These are phyloP conservation scores for Tremellales sp. DNA, from an alignment of 1,284 basidiomycete genomes.

Conservation along the genomic window DNA sequence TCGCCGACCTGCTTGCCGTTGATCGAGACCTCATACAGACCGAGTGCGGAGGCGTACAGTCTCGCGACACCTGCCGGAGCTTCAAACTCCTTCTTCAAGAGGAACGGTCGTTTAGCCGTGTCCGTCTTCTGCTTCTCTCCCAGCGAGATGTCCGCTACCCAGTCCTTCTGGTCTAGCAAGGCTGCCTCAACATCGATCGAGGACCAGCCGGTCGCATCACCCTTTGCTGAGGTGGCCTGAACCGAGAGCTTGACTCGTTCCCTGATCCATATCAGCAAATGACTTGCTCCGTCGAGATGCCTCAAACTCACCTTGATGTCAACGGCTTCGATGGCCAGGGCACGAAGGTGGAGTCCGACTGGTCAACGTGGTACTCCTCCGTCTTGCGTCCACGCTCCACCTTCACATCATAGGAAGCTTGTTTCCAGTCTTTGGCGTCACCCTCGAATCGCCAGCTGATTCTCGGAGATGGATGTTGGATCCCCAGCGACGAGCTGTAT, in stretches of 20 bases:
- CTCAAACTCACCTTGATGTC: conserved; percentile 7
- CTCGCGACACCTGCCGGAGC: conserved; percentile 2
- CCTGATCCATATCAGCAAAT: too few relatives aligned
- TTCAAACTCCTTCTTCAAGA: conserved; percentile 9
- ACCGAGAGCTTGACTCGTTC: conserved; percentile 19
- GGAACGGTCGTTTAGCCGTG: conserved; percentile 20
- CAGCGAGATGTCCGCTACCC: conserved; percentile 18
- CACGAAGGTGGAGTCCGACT: conserved; percentile 10
- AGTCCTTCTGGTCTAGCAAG: conserved; percentile 20
- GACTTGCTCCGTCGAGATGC: neutral
- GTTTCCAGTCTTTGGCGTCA: conserved; percentile 5
- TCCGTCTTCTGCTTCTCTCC: conserved; percentile 8
- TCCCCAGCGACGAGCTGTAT: neutral
- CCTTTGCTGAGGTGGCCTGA: conserved; percentile 12
- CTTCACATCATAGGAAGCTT: conserved; percentile 6
- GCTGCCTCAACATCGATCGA: conserved; percentile 22
- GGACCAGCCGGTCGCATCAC: conserved; percentile 12
- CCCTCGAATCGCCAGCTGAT: conserved; percentile 9
- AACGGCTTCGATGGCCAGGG: conserved; percentile 23
- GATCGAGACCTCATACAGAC: conserved; percentile 29
- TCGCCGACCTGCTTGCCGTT: conserved; percentile 32
- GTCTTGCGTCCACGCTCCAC: neutral
- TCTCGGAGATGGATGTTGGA: conserved; percentile 1
- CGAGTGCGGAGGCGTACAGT: conserved; percentile 34
- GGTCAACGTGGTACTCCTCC: conserved; percentile 2